Percentiles rank a stretch among this genome's conserved stretches.
These are phyloP conservation scores for Populus hybrid DNA, from an alignment of 441 rosid genomes.

Conservation along the genomic window DNA sequence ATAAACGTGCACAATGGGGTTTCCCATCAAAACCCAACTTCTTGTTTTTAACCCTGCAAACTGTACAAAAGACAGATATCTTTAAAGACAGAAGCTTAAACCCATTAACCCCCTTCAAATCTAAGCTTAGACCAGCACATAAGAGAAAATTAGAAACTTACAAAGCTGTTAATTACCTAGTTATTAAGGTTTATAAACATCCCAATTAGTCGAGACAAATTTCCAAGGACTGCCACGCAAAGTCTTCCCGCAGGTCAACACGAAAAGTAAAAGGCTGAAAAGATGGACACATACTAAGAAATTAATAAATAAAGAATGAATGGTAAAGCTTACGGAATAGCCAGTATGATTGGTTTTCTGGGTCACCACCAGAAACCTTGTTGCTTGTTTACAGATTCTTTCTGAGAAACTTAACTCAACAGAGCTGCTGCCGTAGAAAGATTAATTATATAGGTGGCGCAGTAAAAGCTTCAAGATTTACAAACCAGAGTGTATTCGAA, in stretches of 20 bases:
- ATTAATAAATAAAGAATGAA: background rate
- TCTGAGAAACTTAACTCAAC: background rate
- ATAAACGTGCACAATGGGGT: conserved; percentile 18
- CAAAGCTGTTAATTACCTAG: background rate
- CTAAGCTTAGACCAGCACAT: background rate
- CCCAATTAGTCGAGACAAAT: background rate
- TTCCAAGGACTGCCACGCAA: background rate
- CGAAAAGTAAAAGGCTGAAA: background rate
- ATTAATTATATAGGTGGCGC: background rate
- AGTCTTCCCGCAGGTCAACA: background rate
- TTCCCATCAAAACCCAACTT: conserved; percentile 6
- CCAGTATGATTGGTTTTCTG: background rate
- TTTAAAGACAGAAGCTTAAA: background rate
- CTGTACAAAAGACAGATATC: background rate
- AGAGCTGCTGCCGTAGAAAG: background rate
- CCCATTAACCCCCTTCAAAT: conserved; percentile 8
- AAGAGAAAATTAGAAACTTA: background rate
- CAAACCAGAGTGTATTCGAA: background rate
- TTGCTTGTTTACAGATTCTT: background rate
- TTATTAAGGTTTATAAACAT: background rate
- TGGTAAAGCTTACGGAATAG: background rate
- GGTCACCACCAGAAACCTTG: background rate
- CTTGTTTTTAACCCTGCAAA: background rate
- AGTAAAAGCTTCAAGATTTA: background rate
- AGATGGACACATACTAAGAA: background rate